These are phyloP conservation scores for Tothia fuscella DNA, from an alignment of 2,329 filamentous ascomycete species.

Conservation along the genomic window DNA sequence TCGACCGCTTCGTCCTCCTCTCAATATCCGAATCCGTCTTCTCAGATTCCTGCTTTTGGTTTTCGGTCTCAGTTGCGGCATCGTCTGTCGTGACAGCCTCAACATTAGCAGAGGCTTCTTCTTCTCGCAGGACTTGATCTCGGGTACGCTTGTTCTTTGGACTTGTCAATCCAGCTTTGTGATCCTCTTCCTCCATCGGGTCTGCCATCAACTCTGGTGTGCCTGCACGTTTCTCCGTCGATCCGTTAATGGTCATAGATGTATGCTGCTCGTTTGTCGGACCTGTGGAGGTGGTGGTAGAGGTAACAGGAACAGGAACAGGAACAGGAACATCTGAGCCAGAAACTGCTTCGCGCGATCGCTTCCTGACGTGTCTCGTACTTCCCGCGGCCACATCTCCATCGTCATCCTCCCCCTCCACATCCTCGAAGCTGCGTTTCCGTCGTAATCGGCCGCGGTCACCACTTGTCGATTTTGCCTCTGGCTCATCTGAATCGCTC, in stretches of 20 bases:
- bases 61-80: constrained; percentile 7
- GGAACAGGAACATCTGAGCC: background rate
- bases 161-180: constrained; percentile 20
- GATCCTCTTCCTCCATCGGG: constrained; percentile 13
- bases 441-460: constrained; percentile 24
- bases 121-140: constrained; percentile 17
- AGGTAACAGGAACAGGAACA: background rate
- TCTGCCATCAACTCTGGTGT: constrained; percentile 8
- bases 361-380: constrained; percentile 32
- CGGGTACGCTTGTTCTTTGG: constrained; percentile 39
- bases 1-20: constrained; percentile 25
- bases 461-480: constrained; percentile 1
- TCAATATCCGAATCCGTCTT: too few species aligned
- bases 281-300: constrained; percentile 9
- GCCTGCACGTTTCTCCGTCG: constrained; percentile 12
- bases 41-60: too few species aligned
- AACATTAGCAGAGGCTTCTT: constrained; percentile 9
- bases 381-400: constrained; percentile 24
- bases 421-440: constrained; percentile 36
- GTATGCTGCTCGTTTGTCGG: constrained; percentile 10
- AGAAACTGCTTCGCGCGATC: constrained; percentile 28
- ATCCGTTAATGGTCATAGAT: constrained; percentile 13
- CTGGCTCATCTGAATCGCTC: constrained; percentile 15
- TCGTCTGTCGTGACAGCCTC: constrained; percentile 5
- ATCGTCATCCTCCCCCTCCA: constrained; percentile 28